A percentile compares a stretch with the other conserved stretches of the same genome.
These are phyloP conservation scores for Astraeus odoratus DNA, from an alignment of 768 basidiomycete species.

Conservation along the genomic window DNA sequence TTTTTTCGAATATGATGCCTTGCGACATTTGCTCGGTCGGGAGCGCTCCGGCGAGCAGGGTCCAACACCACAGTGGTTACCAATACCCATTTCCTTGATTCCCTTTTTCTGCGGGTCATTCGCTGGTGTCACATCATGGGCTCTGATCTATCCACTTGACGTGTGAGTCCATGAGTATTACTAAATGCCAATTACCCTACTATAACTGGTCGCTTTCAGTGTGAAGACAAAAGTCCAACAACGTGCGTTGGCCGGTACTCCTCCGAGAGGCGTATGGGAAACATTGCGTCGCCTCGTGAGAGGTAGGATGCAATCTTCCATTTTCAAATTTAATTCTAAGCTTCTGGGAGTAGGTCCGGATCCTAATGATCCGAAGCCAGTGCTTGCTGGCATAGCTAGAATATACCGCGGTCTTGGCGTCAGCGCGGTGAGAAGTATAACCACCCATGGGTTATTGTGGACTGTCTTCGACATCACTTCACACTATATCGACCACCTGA, in stretches of 20 bases:
- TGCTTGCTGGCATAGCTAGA: conserved; percentile 69
- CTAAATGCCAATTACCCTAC: conserved; percentile 2
- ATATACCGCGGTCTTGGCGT: conserved; percentile 94
- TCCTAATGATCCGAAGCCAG: conserved; percentile 65
- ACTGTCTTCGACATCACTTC: conserved; percentile 83
- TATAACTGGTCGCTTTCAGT: conserved; percentile 30
- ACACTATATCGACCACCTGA: conserved; percentile 62
- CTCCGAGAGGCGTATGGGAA: conserved; percentile 61
- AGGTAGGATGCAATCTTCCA: conserved; percentile 38
- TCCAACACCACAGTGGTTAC: conserved; percentile 76
- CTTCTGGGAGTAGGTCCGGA: conserved; percentile 55
- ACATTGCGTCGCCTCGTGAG: conserved; percentile 75
- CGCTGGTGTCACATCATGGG: conserved; percentile 87
- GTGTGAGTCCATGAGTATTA: conserved; percentile 49
- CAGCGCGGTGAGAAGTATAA: conserved; percentile 85
- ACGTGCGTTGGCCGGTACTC: conserved; percentile 75
- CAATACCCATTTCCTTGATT: conserved; percentile 69
- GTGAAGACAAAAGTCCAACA: conserved; percentile 97
- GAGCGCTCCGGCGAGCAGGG: conserved; percentile 75
- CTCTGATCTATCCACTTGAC: conserved; percentile 88
- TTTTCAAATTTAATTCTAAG: conserved; percentile 2
- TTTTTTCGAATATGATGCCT: conserved; percentile 89
- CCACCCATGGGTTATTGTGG: conserved; percentile 92
- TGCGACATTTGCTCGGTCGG: conserved; percentile 82
- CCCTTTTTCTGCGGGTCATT: conserved; percentile 90